Conservation (phyloP, 257 asterid species). For the Fraxinus cuspidata region DNA sequence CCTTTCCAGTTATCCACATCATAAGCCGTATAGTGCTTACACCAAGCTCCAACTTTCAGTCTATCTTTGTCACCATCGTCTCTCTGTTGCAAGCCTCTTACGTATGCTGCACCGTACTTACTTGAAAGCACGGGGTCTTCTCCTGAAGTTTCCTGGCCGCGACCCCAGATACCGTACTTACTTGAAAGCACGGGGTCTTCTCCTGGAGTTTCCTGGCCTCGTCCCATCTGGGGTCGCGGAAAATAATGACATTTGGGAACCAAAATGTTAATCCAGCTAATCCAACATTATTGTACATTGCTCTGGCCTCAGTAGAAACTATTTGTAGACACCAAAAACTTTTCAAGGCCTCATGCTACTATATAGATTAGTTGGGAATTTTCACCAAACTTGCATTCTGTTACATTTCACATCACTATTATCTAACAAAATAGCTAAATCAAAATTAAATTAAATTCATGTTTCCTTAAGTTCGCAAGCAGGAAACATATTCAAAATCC, state of each 20-base stretch:
- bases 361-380: constrained; percentile 1
- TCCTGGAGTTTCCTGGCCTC: too few relatives aligned
- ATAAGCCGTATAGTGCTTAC: constrained; percentile 72
- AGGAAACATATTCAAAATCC: constrained; percentile 19
- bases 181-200: constrained; percentile 82
- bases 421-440: not conserved
- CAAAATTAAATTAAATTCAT: too few relatives aligned
- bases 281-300: constrained; percentile 94
- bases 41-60: constrained; percentile 73
- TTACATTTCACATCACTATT: constrained; percentile 1
- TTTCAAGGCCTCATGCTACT: not conserved
- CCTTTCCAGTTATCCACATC: constrained; percentile 69
- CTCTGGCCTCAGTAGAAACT: constrained; percentile 93
- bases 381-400: not conserved
- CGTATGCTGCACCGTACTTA: constrained; percentile 59
- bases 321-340: constrained; percentile 47
- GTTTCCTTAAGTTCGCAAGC: constrained; percentile 11
- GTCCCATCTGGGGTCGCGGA: constrained; percentile 99
- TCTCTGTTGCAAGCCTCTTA: constrained; percentile 58
- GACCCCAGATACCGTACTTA: constrained; percentile 39
- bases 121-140: constrained; percentile 82
- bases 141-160: constrained; percentile 28
- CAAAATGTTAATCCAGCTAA: constrained; percentile 87
- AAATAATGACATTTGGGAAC: constrained; percentile 89
- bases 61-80: constrained; percentile 69